These are phyloP conservation scores for Pythium myriotylum DNA, from an alignment of 352 stramenopile species.

Conservation along the genomic window DNA sequence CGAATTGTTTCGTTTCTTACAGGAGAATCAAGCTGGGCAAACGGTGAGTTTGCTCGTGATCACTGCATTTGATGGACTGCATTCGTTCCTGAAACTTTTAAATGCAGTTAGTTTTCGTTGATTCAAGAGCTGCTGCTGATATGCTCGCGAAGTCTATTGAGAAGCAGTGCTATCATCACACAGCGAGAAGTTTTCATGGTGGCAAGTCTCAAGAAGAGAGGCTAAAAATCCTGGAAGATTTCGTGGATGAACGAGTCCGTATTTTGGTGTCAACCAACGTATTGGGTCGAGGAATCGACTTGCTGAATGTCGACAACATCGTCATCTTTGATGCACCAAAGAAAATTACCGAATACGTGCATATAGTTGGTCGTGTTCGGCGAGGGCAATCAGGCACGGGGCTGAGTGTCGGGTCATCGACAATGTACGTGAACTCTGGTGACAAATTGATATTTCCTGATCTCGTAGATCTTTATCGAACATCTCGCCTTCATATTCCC, in stretches of 20 bases:
- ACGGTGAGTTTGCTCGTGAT: conserved; percentile 40
- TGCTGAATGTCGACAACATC: conserved; percentile 65
- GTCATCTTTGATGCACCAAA: conserved; percentile 77
- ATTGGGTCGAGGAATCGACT: conserved; percentile 71
- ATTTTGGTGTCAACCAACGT: conserved; percentile 74
- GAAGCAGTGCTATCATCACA: conserved; percentile 37
- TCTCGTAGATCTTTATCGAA: conserved; percentile 38
- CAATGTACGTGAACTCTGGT: conserved; percentile 51
- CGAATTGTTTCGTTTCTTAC: conserved; percentile 46
- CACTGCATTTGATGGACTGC: too few species aligned
- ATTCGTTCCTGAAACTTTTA: too few species aligned
- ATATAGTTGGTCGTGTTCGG: conserved; percentile 60
- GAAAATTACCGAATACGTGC: conserved; percentile 61
- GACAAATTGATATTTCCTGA: conserved; percentile 47
- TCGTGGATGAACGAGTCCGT: conserved; percentile 47
- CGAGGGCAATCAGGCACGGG: conserved; percentile 18
- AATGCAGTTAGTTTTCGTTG: conserved; percentile 72
- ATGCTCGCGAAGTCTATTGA: conserved; percentile 61
- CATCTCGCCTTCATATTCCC: conserved; percentile 34
- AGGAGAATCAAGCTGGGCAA: conserved; percentile 16
- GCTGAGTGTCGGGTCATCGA: conserved; percentile 23
- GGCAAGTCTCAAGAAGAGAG: conserved; percentile 67
- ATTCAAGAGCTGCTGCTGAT: conserved; percentile 59
- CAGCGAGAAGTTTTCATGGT: conserved; percentile 52
- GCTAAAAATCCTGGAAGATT: conserved; percentile 55